Conservation (phyloP, 148 eudicot species). For the Rheum nobile region DNA sequence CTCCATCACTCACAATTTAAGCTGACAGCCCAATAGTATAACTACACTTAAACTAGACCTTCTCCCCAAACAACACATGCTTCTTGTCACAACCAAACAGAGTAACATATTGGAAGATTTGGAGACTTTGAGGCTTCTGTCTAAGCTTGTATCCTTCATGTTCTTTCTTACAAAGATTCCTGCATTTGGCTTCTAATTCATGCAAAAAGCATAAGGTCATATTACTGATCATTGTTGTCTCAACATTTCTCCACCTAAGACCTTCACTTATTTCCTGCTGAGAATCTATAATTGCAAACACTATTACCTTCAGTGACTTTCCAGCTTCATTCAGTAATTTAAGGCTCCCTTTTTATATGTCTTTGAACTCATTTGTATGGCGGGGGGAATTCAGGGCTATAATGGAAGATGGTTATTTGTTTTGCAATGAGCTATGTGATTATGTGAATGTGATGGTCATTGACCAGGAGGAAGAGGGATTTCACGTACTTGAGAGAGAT, state of each 20-base stretch:
- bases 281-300: background rate
- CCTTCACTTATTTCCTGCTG: background rate
- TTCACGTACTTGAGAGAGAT: too few relatives aligned
- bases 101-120: slow-evolving; percentile 99
- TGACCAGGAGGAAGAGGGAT: background rate
- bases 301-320: background rate
- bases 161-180: background rate
- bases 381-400: background rate
- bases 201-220: background rate
- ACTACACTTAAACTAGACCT: slow-evolving; percentile 27
- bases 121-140: slow-evolving; percentile 92
- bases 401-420: background rate
- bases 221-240: background rate
- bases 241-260: background rate
- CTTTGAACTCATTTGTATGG: too few relatives aligned
- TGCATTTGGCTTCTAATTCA: background rate
- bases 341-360: too few relatives aligned
- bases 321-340: background rate
- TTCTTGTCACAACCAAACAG: slow-evolving; percentile 88
- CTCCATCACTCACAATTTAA: slow-evolving; percentile 38
- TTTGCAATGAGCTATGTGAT: background rate
- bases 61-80: too few relatives aligned
- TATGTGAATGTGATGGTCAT: background rate
- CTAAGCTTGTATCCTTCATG: slow-evolving; percentile 75
- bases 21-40: slow-evolving; percentile 32